Base-by-base conservation (phyloP, 306 rosid genomes). In the Citrullus amarus region DNA sequence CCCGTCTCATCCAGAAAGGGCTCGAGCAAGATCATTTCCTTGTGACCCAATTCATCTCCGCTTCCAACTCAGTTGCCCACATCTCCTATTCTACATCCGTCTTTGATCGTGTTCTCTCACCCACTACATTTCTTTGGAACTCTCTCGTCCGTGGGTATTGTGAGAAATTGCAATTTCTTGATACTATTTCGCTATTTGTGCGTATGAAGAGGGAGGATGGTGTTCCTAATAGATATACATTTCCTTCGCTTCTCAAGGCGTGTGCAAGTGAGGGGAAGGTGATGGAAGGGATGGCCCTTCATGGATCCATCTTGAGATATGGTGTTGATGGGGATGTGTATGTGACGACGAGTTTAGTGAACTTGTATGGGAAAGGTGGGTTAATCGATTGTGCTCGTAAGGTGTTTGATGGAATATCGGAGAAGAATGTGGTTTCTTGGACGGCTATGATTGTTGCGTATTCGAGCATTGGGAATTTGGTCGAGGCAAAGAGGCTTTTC, bases 111-210 rank as follows among this genome's bases (percentile, higher is more conserved):
- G 82, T 91, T 73, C 54, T 85, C 70, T 3, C 55, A 5, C 95
- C 95, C 20, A 38, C 48, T n/a, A 70, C 87, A 63, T 82, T 85
- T 67, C 95, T 93, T 16, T 93, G 98, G 98, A 93, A 91, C 78
- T 63, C 81, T 38, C 87, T 93, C 65, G 80, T 89, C 53, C 83
- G 72, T 51, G 81, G 75, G 25, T 81, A 81, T 75, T 87, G 88
- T 86, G 86, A 83, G 5, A 85, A 71, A 17, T 79, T 59, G 6
- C 17, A 10, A 46, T 90, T 85, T 60, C 75, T n/a, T 15, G 80
- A 78, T 11, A 80, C 87, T 32, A 34, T 87, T 75, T 82, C 76
- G 16, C 59, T 68, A 59, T 91, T 88, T 41, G 22, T 76, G 69
- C 84, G 83, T 70, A 87, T 88, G 94, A 91, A 87, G 81, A 83